These are phyloP conservation scores for Suillus variegatus DNA, from an alignment of 768 basidiomycete genomes.

Conservation along the genomic window DNA sequence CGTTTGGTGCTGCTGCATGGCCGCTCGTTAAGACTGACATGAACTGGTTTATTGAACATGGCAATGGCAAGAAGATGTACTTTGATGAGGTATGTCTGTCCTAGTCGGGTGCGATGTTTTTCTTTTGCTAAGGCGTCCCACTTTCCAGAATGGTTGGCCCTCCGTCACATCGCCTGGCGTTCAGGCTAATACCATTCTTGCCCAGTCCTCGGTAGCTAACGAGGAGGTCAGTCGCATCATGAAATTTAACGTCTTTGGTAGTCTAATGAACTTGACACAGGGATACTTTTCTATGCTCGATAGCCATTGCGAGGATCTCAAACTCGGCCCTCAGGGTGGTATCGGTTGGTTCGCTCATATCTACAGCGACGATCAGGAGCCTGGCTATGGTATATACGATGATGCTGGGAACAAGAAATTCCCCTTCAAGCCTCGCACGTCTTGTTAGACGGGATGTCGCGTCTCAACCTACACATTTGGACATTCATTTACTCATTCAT, in stretches of 20 bases:
- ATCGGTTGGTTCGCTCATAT: constrained; percentile 85
- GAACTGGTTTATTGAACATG: constrained; percentile 67
- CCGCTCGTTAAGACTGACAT: constrained; percentile 59
- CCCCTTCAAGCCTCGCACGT: constrained; percentile 60
- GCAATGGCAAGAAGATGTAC: constrained; percentile 73
- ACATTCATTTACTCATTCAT: neutral
- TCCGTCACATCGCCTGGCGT: constrained; percentile 61
- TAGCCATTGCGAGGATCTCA: constrained; percentile 61
- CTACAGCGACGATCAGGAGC: constrained; percentile 64
- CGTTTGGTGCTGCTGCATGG: constrained; percentile 59
- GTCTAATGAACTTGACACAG: constrained; percentile 37
- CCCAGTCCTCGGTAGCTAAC: constrained; percentile 61
- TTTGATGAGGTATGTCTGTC: constrained; percentile 55
- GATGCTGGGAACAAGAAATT: constrained; percentile 55
- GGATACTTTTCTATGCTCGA: constrained; percentile 68
- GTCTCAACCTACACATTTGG: neutral
- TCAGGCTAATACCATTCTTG: constrained; percentile 62
- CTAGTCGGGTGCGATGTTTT: neutral
- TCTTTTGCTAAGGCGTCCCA: neutral
- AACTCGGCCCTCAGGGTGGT: constrained; percentile 57
- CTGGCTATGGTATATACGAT: constrained; percentile 72
- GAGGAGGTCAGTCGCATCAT: constrained; percentile 46
- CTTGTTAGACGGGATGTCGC: constrained; percentile 42
- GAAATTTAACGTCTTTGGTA: constrained; percentile 16
- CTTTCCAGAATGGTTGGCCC: constrained; percentile 75